Conservation (phyloP, 331 rosid species). For the Phaseolus coccineus region DNA sequence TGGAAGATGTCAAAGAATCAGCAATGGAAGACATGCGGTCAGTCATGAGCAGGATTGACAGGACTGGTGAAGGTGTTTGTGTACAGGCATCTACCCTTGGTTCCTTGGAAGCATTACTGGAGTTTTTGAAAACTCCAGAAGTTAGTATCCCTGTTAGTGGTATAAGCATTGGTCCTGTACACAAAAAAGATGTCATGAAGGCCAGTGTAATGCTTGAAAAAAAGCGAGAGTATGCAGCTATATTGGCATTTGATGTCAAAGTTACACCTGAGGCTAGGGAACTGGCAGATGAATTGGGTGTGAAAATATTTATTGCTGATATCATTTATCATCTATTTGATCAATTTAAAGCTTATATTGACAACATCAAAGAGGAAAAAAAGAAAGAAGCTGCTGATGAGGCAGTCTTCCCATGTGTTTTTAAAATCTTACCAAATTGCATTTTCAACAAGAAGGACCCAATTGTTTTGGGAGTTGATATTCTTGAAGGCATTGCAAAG, state of each 20-base stretch:
- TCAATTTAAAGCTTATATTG: constrained; percentile 93
- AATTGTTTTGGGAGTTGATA: constrained; percentile 94
- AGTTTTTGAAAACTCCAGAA: constrained; percentile 89
- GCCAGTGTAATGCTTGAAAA: constrained; percentile 98
- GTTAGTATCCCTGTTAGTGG: constrained; percentile 97
- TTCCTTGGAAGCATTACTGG: constrained; percentile 94
- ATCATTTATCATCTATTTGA: constrained; percentile 94
- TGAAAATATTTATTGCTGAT: constrained; percentile 87
- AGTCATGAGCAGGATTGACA: constrained; percentile 91
- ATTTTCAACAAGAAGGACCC: constrained; percentile 98
- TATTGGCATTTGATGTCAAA: constrained; percentile 96
- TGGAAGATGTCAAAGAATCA: constrained; percentile 74
- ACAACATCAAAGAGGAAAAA: constrained; percentile 90
- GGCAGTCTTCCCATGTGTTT: constrained; percentile 95
- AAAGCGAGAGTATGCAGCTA: constrained; percentile 81
- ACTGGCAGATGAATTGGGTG: constrained; percentile 84
- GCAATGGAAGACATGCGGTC: constrained; percentile 90
- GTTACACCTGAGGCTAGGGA: constrained; percentile 94
- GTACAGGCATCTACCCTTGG: constrained; percentile 99
- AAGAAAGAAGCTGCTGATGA: constrained; percentile 95
- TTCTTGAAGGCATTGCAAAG: constrained; percentile 91
- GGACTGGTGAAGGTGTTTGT: constrained; percentile 96
- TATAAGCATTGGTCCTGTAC: constrained; percentile 94
- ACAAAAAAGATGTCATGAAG: constrained; percentile 97
- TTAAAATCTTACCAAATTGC: constrained; percentile 82